Conservation (phyloP, 1,139 yeast species). For the Arxiozyma telluris region DNA sequence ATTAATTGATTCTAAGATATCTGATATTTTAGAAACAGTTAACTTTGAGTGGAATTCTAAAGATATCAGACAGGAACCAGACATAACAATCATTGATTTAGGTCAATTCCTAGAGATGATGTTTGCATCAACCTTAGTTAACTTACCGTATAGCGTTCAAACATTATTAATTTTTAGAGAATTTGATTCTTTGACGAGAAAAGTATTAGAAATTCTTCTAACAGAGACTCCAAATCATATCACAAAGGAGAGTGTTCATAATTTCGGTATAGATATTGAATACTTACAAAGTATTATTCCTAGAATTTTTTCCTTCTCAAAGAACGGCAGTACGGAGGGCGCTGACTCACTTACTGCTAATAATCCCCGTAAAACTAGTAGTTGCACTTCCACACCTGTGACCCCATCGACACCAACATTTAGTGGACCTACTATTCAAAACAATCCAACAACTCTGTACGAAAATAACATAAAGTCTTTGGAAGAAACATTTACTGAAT, state of each 20-base stretch:
- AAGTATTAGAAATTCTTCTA: slow-evolving; percentile 54
- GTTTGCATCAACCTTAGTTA: slow-evolving; percentile 79
- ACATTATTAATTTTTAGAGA: slow-evolving; percentile 76
- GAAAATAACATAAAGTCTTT: slow-evolving; percentile 33
- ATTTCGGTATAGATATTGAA: slow-evolving; percentile 53
- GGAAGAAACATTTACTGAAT: slow-evolving; percentile 47
- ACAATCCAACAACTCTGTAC: slow-evolving; percentile 17
- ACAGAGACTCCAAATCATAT: slow-evolving; percentile 38
- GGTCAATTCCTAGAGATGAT: slow-evolving; percentile 81
- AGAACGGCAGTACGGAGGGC: slow-evolving; percentile 1
- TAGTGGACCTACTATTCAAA: slow-evolving; percentile 4
- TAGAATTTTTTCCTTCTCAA: slow-evolving; percentile 32
- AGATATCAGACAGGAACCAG: slow-evolving; percentile 50
- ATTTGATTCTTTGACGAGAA: slow-evolving; percentile 73
- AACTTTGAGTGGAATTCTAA: slow-evolving; percentile 76
- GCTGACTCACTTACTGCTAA: background rate
- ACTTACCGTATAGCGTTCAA: slow-evolving; percentile 69
- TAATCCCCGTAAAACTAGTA: background rate
- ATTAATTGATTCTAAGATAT: slow-evolving; percentile 69
- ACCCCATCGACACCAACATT: slow-evolving; percentile 17
- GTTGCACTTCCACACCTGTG: slow-evolving; percentile 29
- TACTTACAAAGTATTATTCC: slow-evolving; percentile 48
- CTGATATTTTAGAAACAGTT: slow-evolving; percentile 72
- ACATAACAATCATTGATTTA: slow-evolving; percentile 70
- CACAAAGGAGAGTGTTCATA: slow-evolving; percentile 43